Conservation (phyloP, 2,329 filamentous ascomycete species). For the Penicillium aurantiogriseum region DNA sequence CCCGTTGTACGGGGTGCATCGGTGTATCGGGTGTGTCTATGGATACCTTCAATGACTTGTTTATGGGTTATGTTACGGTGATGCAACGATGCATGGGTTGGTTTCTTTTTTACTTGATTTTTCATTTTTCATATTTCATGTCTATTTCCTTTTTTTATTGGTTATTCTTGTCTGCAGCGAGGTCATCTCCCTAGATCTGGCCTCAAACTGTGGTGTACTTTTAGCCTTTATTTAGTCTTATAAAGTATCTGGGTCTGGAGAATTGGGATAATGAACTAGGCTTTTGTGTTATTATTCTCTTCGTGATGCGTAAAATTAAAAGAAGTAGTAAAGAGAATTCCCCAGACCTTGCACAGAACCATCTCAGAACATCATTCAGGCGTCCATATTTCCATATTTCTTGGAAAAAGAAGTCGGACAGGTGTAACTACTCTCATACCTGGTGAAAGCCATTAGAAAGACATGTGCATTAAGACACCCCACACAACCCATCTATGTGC, state of each 20-base stretch:
- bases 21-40: not conserved
- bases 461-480: not conserved
- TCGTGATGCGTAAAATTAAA: too few species aligned
- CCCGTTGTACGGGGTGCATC: not conserved
- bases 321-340: not conserved
- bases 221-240: slow-evolving; percentile 4
- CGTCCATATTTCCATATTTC: not conserved
- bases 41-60: slow-evolving; percentile 1
- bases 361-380: not conserved
- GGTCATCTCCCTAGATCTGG: slow-evolving; percentile 16
- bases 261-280: slow-evolving; percentile 11
- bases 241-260: slow-evolving; percentile 16
- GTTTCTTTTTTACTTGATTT: not conserved
- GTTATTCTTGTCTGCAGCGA: slow-evolving; percentile 4
- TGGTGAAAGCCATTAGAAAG: not conserved
- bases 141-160: slow-evolving; percentile 1
- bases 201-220: slow-evolving; percentile 15
- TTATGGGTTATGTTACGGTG: slow-evolving; percentile 15
- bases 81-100: slow-evolving; percentile 19
- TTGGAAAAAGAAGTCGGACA: not conserved
- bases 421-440: not conserved
- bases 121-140: not conserved
- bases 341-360: not conserved
- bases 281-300: not conserved
- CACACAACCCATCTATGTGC: not conserved